phyloP scores from a whole-genome alignment of 208 protist genomes.

The Naegleria fowleri region DNA sequence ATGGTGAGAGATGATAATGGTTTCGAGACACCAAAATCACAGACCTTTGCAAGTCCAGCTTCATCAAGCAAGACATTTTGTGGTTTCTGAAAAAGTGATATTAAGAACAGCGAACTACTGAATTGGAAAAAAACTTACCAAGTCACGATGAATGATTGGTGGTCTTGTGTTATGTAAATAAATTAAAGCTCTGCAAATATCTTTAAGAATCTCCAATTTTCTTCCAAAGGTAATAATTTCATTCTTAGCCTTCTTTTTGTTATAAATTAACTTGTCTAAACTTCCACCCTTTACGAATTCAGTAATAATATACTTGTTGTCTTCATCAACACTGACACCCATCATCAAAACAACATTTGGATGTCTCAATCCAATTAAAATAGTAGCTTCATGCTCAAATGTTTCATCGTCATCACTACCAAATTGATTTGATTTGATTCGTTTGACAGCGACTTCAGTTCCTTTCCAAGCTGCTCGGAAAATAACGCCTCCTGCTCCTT shows the following conservation, averaged over 20 bases:
- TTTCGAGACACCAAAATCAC: neutral
- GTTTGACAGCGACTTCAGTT: neutral
- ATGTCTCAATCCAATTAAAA: neutral
- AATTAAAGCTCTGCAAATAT: slow-evolving; percentile 21
- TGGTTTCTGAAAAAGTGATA: neutral
- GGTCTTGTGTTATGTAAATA: slow-evolving; percentile 2
- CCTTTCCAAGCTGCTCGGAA: neutral
- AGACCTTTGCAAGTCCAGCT: neutral
- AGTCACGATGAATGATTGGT: neutral
- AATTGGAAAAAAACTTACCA: neutral
- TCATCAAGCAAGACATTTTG: neutral
- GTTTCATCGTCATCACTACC: neutral
- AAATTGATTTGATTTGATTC: slow-evolving; percentile 4
- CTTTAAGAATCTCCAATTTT: neutral
- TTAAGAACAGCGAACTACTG: neutral
- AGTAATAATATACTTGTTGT: neutral
- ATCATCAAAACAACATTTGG: slow-evolving; percentile 5
- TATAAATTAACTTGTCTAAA: neutral
- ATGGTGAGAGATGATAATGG: neutral
- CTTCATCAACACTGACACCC: neutral
- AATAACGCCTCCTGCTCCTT: neutral
- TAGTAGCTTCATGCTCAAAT: neutral
- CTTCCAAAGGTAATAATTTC: slow-evolving; percentile 1
- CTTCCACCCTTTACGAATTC: neutral
- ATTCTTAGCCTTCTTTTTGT: neutral